phyloP scores from a whole-genome alignment of 345 rosid species.

The Salix viminalis region DNA sequence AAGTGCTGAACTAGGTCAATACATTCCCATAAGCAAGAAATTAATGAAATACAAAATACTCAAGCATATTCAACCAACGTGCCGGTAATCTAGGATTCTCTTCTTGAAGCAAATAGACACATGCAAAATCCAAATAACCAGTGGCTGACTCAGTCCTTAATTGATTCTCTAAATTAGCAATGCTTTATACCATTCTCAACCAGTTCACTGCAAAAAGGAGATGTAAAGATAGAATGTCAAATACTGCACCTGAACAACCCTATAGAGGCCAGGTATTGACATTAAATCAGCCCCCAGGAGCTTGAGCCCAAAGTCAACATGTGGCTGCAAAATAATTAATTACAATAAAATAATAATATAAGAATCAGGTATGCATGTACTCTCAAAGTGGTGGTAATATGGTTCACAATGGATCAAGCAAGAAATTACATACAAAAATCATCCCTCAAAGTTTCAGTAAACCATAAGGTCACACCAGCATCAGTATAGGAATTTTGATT shows the following conservation, averaged over 20 bases:
- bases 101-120: neutral
- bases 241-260: constrained; percentile 73
- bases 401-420: neutral
- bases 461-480: neutral
- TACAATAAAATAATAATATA: too few species aligned
- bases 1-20: neutral
- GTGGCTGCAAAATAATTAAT: constrained; percentile 56
- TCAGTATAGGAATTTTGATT: neutral
- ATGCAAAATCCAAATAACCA: neutral
- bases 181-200: neutral
- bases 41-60: neutral
- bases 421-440: neutral
- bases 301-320: constrained; percentile 91
- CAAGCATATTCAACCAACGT: neutral
- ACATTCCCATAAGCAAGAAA: neutral
- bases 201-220: neutral
- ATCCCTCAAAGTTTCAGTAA: neutral
- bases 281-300: constrained; percentile 93
- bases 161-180: neutral
- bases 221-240: neutral
- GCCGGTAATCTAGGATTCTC: neutral
- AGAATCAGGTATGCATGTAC: neutral
- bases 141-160: neutral
- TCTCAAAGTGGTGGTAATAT: neutral
- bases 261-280: constrained; percentile 95